Base-by-base conservation (phyloP, 2,329 filamentous ascomycete genomes). In the Trichoderma koningii region DNA sequence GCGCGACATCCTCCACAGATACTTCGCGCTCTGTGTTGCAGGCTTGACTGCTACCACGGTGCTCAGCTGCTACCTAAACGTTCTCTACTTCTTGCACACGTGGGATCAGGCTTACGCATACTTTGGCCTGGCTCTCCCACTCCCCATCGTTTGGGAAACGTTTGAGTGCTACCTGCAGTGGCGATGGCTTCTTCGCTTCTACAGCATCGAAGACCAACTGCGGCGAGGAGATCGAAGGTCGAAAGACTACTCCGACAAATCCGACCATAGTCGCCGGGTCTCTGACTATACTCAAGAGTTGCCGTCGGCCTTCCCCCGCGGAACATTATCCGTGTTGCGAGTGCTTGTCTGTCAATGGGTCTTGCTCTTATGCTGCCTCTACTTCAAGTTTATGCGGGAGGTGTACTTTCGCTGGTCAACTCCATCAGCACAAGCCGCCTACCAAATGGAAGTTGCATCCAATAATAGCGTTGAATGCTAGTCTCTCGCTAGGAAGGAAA, bases 101-200 rank as follows among this genome's bases (percentile, higher is more conserved):
- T 60, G 56, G 56, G n/a, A 34, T 19, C 26, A 47, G 17, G 56
- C 56, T n/a, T 60, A 60, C 19, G 41, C 5, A 17, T 60, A 60
- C 56, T 60, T 60, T n/a, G 56, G 56, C 17, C n/a, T 47, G 12
- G 56, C 56, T 15, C 12, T 23, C 19, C 38, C 28, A 5, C 42
- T 60, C 9, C 56, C 56, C 17, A 26, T 60, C 5, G 30, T 45
- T 30, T 60, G 56, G 56, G 56, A 60, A 26, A 50, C 56, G 1
- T 60, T 60, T 10, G 56, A 60, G 42, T 45, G 56, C n/a, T 60
- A 60, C 19, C 19, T 60, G n/a, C 56, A 60, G 42, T 60, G 56
- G 56, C 44, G 56, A 23, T 60, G 56, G 56, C 45, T 60, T 14
- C 19, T 60, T n/a, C 56, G 56, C n/a, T 50, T 60, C 28, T 60